Conservation (phyloP, 345 rosid species). For the Gossypium australe region DNA sequence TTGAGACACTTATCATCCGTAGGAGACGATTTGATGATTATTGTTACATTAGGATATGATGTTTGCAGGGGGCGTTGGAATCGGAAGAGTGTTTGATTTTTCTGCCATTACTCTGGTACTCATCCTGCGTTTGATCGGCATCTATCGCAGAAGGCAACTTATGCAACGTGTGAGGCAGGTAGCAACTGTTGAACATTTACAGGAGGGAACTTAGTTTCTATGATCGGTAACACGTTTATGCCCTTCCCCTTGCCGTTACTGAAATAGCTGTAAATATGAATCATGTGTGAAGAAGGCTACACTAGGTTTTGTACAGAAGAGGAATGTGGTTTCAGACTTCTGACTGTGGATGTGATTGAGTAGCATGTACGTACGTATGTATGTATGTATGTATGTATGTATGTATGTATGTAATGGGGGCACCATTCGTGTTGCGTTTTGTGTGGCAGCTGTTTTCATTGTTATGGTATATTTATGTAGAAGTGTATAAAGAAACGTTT, state of each 20-base stretch:
- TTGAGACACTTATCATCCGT: background rate
- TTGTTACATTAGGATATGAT: background rate
- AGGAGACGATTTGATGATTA: background rate
- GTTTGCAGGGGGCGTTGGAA: slow-evolving; percentile 47
- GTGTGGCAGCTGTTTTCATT: too few relatives aligned
- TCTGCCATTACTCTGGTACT: slow-evolving; percentile 44
- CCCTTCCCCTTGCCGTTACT: background rate
- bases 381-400: too few relatives aligned
- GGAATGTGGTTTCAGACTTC: background rate
- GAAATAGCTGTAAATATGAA: background rate
- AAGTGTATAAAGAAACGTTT: too few relatives aligned
- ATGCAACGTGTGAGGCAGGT: slow-evolving; percentile 49
- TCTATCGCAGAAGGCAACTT: slow-evolving; percentile 41
- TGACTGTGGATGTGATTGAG: background rate
- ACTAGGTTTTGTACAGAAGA: slow-evolving; percentile 1
- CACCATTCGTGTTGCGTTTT: too few relatives aligned
- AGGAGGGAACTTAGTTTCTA: slow-evolving; percentile 22
- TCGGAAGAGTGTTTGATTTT: slow-evolving; percentile 53
- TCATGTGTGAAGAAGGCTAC: background rate
- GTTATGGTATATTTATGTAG: too few relatives aligned
- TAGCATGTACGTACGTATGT: background rate
- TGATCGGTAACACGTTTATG: background rate
- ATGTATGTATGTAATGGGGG: too few relatives aligned
- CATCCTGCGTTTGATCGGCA: slow-evolving; percentile 55
- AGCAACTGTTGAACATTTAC: slow-evolving; percentile 36